Evolutionary conservation across 495 filamentous ascomycete species (phyloP).

Genomic region (Neurospora africana): DNA sequence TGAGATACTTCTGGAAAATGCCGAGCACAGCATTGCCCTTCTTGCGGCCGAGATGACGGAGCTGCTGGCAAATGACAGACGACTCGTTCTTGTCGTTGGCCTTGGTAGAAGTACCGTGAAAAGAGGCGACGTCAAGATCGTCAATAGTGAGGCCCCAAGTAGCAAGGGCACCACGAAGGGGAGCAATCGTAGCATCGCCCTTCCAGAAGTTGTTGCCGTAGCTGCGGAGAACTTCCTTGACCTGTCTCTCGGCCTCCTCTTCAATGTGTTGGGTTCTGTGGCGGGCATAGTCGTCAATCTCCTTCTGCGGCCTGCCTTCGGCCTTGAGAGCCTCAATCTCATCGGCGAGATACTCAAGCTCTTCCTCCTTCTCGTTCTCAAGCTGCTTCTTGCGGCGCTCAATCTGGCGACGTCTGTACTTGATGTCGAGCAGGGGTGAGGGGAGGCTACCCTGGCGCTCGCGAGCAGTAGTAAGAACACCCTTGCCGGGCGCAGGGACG

Average conservation of each 20-base stretch:
- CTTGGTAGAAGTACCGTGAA: slow-evolving; percentile 97
- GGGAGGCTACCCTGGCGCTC: slow-evolving; percentile 86
- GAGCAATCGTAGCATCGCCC: slow-evolving; percentile 83
- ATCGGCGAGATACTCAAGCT: slow-evolving; percentile 84
- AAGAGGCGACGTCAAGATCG: slow-evolving; percentile 87
- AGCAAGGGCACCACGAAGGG: slow-evolving; percentile 85
- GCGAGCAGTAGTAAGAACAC: slow-evolving; percentile 93
- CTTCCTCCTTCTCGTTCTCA: slow-evolving; percentile 89
- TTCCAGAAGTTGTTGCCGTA: slow-evolving; percentile 99
- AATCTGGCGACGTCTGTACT: slow-evolving; percentile 90
- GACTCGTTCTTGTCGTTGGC: slow-evolving; percentile 99
- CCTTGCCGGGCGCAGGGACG: slow-evolving; percentile 90
- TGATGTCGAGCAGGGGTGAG: slow-evolving; percentile 89
- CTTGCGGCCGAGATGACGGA: slow-evolving; percentile 84
- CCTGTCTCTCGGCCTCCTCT: slow-evolving; percentile 78
- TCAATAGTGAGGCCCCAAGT: slow-evolving; percentile 98
- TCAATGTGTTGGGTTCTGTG: slow-evolving; percentile 81
- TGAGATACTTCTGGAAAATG: slow-evolving; percentile 99
- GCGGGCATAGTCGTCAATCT: slow-evolving; percentile 66
- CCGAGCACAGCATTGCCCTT: slow-evolving; percentile 94
- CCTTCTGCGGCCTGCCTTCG: slow-evolving; percentile 59
- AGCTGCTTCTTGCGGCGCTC: slow-evolving; percentile 86
- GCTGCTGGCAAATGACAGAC: slow-evolving; percentile 91
- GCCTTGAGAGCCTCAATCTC: slow-evolving; percentile 87
- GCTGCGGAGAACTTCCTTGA: slow-evolving; percentile 81